Evolutionary conservation across 192 early-diverging fungal species (phyloP), one percentile per base, ranked within the genome.

Genomic region (Rhizophagus sp.): DNA sequence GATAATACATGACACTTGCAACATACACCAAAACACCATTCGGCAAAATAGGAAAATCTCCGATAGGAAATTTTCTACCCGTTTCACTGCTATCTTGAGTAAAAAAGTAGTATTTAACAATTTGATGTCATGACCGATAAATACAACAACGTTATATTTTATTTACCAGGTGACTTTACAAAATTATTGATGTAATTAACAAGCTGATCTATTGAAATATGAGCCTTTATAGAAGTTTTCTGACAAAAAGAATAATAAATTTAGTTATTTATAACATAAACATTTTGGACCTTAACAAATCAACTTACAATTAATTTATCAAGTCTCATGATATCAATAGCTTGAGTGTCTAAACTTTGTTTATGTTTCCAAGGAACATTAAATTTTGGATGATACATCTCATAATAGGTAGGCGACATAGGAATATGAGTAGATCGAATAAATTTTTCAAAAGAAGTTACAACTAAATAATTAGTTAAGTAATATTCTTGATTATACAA

Each of bases 311-410:
- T 62, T 19, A 75, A 62, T 33, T 19, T 75, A 19, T 19, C 19
- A 33, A 75, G 10, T 62, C 57, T n/a, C 15, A 1, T 4, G 10
- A 52, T 34, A 52, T 75, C 73, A 52, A 62, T 36, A 17, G 17
- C n/a, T 61, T 27, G 49, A 22, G 49, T 24, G 33, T 17, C 33
- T 34, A 30, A 22, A 27, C 50, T 62, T 13, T 52, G 50, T 6
- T 75, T 75, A 27, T 30, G 25, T 27, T 75, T 61, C 33, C 73
- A 52, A 52, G 52, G 52, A 62, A 75, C 34, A 15, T 57, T 34
- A 57, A 62, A 75, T 34, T 61, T 75, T 4, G 73, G 50, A 17
- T 75, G 73, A 30, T 57, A 61, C n/a, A 19, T 75, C 52, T 75
- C 49, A 61, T 62, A 75, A 39, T 75, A 75, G 1, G 52, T 61